Conservation (phyloP, 345 rosid species). For the Pugionium dolabratum region DNA sequence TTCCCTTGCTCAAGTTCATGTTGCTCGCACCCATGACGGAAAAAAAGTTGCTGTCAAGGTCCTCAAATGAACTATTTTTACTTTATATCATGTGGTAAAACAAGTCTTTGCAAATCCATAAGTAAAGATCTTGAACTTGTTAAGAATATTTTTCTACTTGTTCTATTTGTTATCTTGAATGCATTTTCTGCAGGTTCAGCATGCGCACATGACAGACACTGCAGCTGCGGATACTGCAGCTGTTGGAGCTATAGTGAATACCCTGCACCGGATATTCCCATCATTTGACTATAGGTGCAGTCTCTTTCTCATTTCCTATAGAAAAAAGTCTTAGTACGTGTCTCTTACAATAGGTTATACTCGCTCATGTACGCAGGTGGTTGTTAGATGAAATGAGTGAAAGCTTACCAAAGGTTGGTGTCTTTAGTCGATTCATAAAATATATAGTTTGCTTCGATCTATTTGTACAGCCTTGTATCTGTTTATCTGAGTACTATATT, state of each 20-base stretch:
- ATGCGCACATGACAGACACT: slow-evolving; percentile 87
- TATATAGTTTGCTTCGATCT: background rate
- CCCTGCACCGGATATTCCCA: slow-evolving; percentile 81
- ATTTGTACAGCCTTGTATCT: slow-evolving; percentile 7
- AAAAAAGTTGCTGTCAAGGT: slow-evolving; percentile 96
- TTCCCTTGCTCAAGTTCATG: slow-evolving; percentile 99
- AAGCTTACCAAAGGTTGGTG: slow-evolving; percentile 87
- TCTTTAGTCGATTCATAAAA: slow-evolving; percentile 19
- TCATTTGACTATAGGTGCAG: slow-evolving; percentile 88
- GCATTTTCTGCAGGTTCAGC: slow-evolving; percentile 72
- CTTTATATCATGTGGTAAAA: slow-evolving; percentile 15
- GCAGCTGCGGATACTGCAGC: slow-evolving; percentile 91
- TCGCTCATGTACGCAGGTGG: slow-evolving; percentile 66
- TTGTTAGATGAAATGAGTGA: slow-evolving; percentile 84
- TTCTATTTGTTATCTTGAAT: slow-evolving; percentile 20
- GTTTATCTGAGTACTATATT: background rate
- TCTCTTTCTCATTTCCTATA: slow-evolving; percentile 4
- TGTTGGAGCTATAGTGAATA: slow-evolving; percentile 72
- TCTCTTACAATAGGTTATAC: slow-evolving; percentile 32
- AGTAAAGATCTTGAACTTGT: slow-evolving; percentile 9
- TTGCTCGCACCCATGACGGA: slow-evolving; percentile 71
- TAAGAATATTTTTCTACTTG: background rate
- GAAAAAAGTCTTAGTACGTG: background rate
- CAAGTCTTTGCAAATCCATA: slow-evolving; percentile 9
- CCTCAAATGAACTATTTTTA: too few relatives aligned